A percentile compares a stretch with the other conserved stretches of the same genome.
Conservation (phyloP, 2,329 filamentous ascomycete genomes). For the Gaeumannomyces tritici region DNA sequence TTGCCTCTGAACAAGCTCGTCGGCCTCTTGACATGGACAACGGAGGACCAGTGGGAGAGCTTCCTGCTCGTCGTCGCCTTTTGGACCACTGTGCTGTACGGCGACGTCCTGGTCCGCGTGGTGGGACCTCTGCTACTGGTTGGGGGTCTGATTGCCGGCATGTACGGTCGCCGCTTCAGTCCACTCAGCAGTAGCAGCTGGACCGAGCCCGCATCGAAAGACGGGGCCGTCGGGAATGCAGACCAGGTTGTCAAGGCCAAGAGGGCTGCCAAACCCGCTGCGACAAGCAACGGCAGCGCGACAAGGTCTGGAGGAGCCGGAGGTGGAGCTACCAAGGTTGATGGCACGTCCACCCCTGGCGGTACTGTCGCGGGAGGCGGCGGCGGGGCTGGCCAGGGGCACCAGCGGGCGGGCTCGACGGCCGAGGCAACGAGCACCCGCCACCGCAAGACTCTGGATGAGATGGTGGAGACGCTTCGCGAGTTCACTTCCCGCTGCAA, state of each 20-base stretch:
- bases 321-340: neutral
- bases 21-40: conserved; percentile 88
- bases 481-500: conserved; percentile 89
- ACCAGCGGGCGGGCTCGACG: conserved; percentile 24
- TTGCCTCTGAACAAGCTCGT: conserved; percentile 77
- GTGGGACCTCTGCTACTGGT: conserved; percentile 80
- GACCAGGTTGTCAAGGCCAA: conserved; percentile 10
- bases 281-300: conserved; percentile 17
- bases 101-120: conserved; percentile 70
- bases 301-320: conserved; percentile 11
- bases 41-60: conserved; percentile 91
- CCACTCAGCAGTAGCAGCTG: conserved; percentile 80
- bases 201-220: conserved; percentile 35
- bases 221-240: conserved; percentile 14
- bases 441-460: conserved; percentile 90
- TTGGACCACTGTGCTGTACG: conserved; percentile 81
- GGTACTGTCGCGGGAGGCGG: neutral
- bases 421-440: conserved; percentile 54
- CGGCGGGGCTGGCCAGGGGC: conserved; percentile 16
- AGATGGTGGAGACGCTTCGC: conserved; percentile 90
- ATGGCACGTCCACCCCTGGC: neutral
- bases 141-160: conserved; percentile 70
- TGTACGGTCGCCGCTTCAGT: conserved; percentile 87
- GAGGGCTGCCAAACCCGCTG: neutral
- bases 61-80: conserved; percentile 79